phyloP scores from a whole-genome alignment of 129 eudicot genomes.

The Chrysanthemum makinoi region DNA sequence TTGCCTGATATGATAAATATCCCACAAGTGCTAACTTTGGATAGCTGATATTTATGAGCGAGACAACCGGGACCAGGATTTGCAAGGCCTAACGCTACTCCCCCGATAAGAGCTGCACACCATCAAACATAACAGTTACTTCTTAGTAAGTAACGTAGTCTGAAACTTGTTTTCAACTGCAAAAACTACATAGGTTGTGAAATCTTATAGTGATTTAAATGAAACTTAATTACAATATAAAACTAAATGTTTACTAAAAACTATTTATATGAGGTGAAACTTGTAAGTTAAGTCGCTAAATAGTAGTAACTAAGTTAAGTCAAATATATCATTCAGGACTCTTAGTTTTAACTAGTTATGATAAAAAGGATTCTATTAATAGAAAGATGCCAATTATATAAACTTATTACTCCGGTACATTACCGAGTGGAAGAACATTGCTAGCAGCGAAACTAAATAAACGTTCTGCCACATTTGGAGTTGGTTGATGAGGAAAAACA shows the following conservation, averaged over 20 bases:
- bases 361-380: neutral
- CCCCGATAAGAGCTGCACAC: slow-evolving; percentile 75
- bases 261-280: too few species aligned
- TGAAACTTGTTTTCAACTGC: too few species aligned
- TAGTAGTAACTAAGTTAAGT: too few species aligned
- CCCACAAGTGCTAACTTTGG: slow-evolving; percentile 76
- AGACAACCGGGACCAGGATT: slow-evolving; percentile 78
- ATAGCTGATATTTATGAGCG: slow-evolving; percentile 58
- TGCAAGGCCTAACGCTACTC: slow-evolving; percentile 66
- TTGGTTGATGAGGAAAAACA: slow-evolving; percentile 19
- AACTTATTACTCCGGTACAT: neutral
- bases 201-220: too few species aligned
- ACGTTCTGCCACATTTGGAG: slow-evolving; percentile 35
- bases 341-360: too few species aligned
- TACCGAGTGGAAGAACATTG: slow-evolving; percentile 75
- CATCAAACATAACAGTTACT: slow-evolving; percentile 12
- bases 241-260: too few species aligned
- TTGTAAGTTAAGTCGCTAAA: too few species aligned
- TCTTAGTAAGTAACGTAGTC: too few species aligned
- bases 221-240: too few species aligned
- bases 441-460: slow-evolving; percentile 42
- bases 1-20: slow-evolving; percentile 83
- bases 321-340: too few species aligned
- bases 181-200: too few species aligned
- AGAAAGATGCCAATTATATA: too few species aligned